These are phyloP conservation scores for Wilcoxina mikolae DNA, from an alignment of 495 filamentous ascomycete species.

Conservation along the genomic window DNA sequence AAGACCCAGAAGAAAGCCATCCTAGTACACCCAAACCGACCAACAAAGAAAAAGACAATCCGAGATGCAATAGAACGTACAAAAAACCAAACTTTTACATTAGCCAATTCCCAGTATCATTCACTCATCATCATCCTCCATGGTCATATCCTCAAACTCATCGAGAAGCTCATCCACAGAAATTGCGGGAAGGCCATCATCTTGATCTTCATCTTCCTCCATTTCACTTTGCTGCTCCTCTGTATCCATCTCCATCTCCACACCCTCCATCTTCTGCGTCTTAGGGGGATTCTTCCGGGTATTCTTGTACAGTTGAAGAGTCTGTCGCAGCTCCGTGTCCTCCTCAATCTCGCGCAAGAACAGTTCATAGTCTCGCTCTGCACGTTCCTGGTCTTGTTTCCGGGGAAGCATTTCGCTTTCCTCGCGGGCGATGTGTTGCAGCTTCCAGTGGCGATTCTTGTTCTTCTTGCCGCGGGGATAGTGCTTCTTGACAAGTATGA, in stretches of 20 bases:
- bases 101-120: too few relatives aligned
- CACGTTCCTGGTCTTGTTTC: constrained; percentile 65
- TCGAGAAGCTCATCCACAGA: constrained; percentile 74
- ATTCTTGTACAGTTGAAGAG: constrained; percentile 72
- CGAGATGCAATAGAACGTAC: neutral
- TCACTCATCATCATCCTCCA: constrained; percentile 35
- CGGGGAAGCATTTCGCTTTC: constrained; percentile 64
- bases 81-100: neutral
- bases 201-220: constrained; percentile 49
- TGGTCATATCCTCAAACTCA: constrained; percentile 70
- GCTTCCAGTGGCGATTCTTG: constrained; percentile 73
- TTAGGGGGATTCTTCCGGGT: constrained; percentile 32
- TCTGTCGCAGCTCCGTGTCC: constrained; percentile 71
- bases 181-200: constrained; percentile 51
- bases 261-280: constrained; percentile 32
- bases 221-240: constrained; percentile 41
- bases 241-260: constrained; percentile 26
- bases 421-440: constrained; percentile 83
- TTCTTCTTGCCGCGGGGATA: constrained; percentile 72
- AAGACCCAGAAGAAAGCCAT: too few relatives aligned
- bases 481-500: constrained; percentile 89
- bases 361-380: constrained; percentile 87
- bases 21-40: too few relatives aligned
- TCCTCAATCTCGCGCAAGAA: constrained; percentile 96
- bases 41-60: too few relatives aligned